A percentile compares a stretch with the other conserved stretches of the same genome.
These are phyloP conservation scores for Erysimum pusillum DNA, from an alignment of 441 rosid genomes.

Conservation along the genomic window DNA sequence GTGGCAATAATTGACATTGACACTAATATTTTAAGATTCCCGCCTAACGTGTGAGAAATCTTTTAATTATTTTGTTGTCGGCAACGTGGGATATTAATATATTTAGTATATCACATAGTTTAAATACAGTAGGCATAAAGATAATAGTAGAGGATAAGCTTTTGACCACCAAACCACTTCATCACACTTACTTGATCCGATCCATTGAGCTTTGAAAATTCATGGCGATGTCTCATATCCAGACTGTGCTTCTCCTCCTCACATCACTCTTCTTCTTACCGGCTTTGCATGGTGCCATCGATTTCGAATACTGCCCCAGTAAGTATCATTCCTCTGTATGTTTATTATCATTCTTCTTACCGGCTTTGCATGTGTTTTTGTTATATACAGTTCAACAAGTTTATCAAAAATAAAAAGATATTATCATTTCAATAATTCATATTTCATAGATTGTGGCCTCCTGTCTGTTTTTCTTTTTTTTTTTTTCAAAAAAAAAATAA, in stretches of 20 bases:
- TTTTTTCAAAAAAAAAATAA: no score
- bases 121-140: no score
- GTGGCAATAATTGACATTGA: neutral
- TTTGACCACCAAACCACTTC: no score
- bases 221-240: conserved; percentile 36
- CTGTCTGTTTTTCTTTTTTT: neutral
- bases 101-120: neutral
- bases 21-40: conserved; percentile 12
- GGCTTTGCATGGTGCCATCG: conserved; percentile 1
- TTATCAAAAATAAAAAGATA: no score
- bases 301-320: conserved; percentile 36
- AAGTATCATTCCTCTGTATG: conserved; percentile 4
- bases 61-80: neutral
- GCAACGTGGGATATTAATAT: neutral
- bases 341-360: no score
- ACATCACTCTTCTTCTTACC: conserved; percentile 39
- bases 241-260: conserved; percentile 27
- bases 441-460: neutral
- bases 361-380: no score
- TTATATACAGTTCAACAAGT: neutral
- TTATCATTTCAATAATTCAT: no score
- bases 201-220: neutral
- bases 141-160: no score
- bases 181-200: no score
- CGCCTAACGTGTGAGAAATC: neutral